A percentile compares a stretch with the other conserved stretches of the same genome.
Evolutionary conservation across 495 filamentous ascomycete genomes (phyloP).

Genomic region (Saxophila tyrrhenica): DNA sequence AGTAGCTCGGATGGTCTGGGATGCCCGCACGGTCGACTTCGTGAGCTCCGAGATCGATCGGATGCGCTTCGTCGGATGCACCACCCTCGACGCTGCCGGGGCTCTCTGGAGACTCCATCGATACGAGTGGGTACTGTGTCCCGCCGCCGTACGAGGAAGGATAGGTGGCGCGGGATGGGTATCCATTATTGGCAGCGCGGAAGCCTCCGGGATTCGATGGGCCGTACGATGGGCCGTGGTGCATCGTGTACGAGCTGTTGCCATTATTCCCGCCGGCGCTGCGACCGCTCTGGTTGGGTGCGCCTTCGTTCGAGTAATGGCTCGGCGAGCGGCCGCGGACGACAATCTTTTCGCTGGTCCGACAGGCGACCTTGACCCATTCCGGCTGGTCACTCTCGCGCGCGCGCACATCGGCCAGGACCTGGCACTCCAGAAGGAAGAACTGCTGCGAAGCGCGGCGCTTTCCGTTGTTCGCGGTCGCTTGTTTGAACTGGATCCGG

Average conservation of each 20-base stretch:
- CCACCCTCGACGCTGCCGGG: constrained; percentile 26
- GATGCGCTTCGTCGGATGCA: constrained; percentile 14
- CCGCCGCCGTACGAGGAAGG: constrained; percentile 19
- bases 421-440: constrained; percentile 83
- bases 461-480: constrained; percentile 94
- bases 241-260: constrained; percentile 35
- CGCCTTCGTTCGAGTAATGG: constrained; percentile 73
- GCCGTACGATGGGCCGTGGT: constrained; percentile 14
- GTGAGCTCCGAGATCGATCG: constrained; percentile 21
- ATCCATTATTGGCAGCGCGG: constrained; percentile 3
- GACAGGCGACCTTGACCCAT: constrained; percentile 69
- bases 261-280: constrained; percentile 50
- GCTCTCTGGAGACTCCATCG: constrained; percentile 27
- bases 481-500: constrained; percentile 91
- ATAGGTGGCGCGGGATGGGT: constrained; percentile 16
- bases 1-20: constrained; percentile 22
- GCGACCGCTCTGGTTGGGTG: constrained; percentile 33
- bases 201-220: constrained; percentile 10
- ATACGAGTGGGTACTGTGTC: constrained; percentile 17
- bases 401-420: constrained; percentile 61
- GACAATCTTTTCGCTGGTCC: constrained; percentile 76
- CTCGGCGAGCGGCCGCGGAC: constrained; percentile 87
- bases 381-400: constrained; percentile 25
- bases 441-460: constrained; percentile 84
- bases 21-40: constrained; percentile 24